Conservation (phyloP, 148 eudicot genomes). For the Mesembryanthemum crystallinum region DNA sequence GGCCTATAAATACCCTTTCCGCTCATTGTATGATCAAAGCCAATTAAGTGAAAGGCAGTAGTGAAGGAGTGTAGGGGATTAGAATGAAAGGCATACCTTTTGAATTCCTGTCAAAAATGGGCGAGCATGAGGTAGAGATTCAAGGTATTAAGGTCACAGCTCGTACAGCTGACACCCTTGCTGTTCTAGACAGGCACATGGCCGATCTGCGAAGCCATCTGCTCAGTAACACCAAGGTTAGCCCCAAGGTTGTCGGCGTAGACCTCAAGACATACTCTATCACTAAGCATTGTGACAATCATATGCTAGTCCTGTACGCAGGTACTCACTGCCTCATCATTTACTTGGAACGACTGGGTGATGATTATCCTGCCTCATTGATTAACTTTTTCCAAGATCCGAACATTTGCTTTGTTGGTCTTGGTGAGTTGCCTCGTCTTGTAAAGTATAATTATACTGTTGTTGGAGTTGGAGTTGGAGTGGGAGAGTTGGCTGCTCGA, state of each 20-base stretch:
- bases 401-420: conserved; percentile 17
- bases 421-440: background rate
- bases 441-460: too few relatives aligned
- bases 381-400: background rate
- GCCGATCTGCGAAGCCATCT: background rate
- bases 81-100: conserved; percentile 1
- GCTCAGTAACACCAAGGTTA: background rate
- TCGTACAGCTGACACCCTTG: background rate
- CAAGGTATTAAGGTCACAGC: background rate
- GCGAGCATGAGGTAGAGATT: background rate
- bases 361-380: background rate
- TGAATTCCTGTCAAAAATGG: background rate
- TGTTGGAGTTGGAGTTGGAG: background rate
- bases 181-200: background rate
- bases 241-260: conserved; percentile 15
- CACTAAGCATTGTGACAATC: too few relatives aligned
- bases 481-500: background rate
- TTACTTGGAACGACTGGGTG: background rate
- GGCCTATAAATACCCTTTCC: too few relatives aligned
- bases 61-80: too few relatives aligned
- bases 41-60: too few relatives aligned
- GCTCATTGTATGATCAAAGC: too few relatives aligned
- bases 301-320: conserved; percentile 1
- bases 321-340: conserved; percentile 10
- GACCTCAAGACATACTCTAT: background rate